Conservation (phyloP, 108 stramenopile genomes). For the Mayamaea pseudoterrestris region DNA sequence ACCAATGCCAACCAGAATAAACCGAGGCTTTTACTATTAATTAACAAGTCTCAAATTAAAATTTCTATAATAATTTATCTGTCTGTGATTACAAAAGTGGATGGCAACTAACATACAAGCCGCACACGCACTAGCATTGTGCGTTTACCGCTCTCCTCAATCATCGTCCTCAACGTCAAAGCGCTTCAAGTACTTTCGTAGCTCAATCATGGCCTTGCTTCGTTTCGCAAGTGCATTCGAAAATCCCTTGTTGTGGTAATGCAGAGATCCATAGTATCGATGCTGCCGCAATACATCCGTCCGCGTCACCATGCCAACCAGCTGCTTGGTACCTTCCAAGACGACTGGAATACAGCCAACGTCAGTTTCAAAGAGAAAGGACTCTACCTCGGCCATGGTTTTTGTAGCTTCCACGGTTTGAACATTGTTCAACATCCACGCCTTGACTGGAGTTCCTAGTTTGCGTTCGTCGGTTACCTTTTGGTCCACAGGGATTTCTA, state of each 20-base stretch:
- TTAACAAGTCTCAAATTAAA: no score
- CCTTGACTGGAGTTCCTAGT: conserved; percentile 59
- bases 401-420: conserved; percentile 47
- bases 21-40: no score
- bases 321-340: conserved; percentile 45
- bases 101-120: no score
- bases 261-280: conserved; percentile 71
- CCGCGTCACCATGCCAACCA: conserved; percentile 81
- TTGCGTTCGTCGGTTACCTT: conserved; percentile 25
- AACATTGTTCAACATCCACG: conserved; percentile 83
- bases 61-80: no score
- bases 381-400: conserved; percentile 79
- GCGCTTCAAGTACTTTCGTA: conserved; percentile 64
- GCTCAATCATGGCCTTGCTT: conserved; percentile 70
- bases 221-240: conserved; percentile 61
- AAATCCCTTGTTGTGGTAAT: conserved; percentile 85
- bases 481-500: conserved; percentile 19
- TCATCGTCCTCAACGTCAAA: conserved; percentile 79
- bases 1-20: conserved; percentile 20
- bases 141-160: no score
- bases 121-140: no score
- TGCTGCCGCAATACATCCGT: conserved; percentile 81
- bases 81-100: no score
- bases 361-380: conserved; percentile 65
- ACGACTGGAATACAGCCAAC: conserved; percentile 83